Evolutionary conservation across 257 asterid genomes (phyloP).

Genomic region (Nicotiana tabacum): DNA sequence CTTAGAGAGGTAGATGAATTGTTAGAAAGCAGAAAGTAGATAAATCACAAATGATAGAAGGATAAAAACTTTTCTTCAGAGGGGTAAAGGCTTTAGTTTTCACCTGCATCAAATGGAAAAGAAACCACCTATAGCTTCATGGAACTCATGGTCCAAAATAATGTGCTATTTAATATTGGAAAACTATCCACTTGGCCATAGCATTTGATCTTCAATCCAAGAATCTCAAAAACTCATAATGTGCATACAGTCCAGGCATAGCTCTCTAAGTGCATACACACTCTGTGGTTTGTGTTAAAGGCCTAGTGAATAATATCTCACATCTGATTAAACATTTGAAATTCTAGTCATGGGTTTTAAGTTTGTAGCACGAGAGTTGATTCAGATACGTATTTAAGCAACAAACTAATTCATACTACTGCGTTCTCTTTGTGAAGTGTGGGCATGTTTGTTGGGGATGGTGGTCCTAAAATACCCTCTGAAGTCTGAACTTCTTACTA

Average conservation of each 20-base stretch:
- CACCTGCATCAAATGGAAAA: neutral
- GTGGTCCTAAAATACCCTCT: neutral
- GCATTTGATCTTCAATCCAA: neutral
- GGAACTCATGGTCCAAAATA: neutral
- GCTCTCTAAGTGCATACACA: neutral
- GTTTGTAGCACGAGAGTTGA: neutral
- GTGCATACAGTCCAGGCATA: neutral
- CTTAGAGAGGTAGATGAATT: neutral
- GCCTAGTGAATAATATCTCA: too few relatives aligned
- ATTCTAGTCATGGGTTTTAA: neutral
- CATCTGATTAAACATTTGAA: too few relatives aligned
- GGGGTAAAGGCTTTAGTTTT: neutral
- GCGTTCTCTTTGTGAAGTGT: neutral
- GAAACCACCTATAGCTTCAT: neutral
- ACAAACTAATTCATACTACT: neutral
- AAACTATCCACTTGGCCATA: neutral
- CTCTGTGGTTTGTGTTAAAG: neutral
- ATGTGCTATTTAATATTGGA: neutral
- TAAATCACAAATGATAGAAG: neutral
- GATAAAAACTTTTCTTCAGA: neutral
- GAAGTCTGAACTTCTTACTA: neutral
- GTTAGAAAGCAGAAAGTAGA: neutral
- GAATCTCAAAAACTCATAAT: neutral
- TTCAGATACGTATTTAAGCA: neutral
- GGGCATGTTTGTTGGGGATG: neutral